These are phyloP conservation scores for Gryganskiella cystojenkinii DNA, from an alignment of 192 early-diverging fungal genomes.

Conservation along the genomic window DNA sequence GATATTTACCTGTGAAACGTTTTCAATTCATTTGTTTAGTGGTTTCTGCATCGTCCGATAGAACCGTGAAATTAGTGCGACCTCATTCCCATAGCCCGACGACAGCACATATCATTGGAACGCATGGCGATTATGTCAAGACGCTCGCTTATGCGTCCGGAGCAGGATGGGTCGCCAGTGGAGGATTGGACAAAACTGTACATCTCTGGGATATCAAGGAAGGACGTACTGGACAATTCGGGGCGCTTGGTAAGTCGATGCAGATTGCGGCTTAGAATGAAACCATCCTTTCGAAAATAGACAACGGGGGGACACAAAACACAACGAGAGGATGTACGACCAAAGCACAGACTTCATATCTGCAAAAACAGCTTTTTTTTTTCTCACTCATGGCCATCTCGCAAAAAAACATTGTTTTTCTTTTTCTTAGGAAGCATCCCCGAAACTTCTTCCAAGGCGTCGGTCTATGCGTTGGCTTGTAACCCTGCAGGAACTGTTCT, in stretches of 20 bases:
- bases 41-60: conserved; percentile 91
- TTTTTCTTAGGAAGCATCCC: conserved; percentile 45
- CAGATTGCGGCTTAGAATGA: conserved; percentile 18
- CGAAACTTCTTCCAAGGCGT: conserved; percentile 70
- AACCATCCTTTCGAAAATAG: background rate
- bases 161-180: conserved; percentile 85
- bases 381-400: background rate
- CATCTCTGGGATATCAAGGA: conserved; percentile 91
- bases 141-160: conserved; percentile 81
- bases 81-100: conserved; percentile 65
- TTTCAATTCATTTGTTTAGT: too few relatives aligned
- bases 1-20: too few relatives aligned
- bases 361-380: background rate
- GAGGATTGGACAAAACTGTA: conserved; percentile 90
- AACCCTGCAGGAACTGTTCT: conserved; percentile 83
- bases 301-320: too few relatives aligned
- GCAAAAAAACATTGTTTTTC: too few relatives aligned
- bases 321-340: too few relatives aligned
- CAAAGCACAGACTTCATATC: too few relatives aligned
- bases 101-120: conserved; percentile 73
- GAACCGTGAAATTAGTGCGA: conserved; percentile 84
- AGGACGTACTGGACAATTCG: conserved; percentile 57
- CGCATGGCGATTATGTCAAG: conserved; percentile 94
- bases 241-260: conserved; percentile 40
- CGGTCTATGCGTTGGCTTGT: conserved; percentile 89